Percentiles rank a stretch among this genome's conserved stretches.
Evolutionary conservation across 139 green algal species (phyloP).

Genomic region (Tetraselmis striata): DNA sequence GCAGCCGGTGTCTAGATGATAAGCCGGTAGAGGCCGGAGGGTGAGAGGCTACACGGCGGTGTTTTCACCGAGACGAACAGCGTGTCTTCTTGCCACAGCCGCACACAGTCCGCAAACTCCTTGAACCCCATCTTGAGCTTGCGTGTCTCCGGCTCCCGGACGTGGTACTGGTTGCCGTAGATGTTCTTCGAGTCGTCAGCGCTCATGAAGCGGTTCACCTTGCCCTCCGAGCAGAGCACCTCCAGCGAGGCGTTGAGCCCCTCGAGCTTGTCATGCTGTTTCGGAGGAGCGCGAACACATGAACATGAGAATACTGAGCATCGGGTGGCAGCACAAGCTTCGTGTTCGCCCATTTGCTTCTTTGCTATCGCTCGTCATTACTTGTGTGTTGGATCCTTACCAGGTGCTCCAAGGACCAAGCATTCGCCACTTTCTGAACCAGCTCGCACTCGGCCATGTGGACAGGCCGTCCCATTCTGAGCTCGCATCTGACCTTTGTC

Average conservation of each 20-base stretch:
- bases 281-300: no score
- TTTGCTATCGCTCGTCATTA: no score
- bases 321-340: no score
- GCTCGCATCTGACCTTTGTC: background rate
- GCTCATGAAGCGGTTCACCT: background rate
- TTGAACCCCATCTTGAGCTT: background rate
- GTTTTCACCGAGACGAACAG: background rate
- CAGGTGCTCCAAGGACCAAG: background rate
- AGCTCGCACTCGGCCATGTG: background rate
- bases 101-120: background rate
- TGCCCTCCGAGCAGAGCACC: background rate
- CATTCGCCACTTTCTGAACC: background rate
- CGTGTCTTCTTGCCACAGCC: background rate
- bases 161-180: background rate
- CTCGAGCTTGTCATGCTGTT: no score
- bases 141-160: background rate
- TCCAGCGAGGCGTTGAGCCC: no score
- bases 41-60: no score
- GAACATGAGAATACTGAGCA: no score
- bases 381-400: no score
- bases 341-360: no score
- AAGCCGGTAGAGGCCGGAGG: no score
- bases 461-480: background rate
- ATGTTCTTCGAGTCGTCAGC: background rate
- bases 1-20: no score